phyloP scores from a whole-genome alignment of 331 rosid genomes.

The Spiraea crenata region DNA sequence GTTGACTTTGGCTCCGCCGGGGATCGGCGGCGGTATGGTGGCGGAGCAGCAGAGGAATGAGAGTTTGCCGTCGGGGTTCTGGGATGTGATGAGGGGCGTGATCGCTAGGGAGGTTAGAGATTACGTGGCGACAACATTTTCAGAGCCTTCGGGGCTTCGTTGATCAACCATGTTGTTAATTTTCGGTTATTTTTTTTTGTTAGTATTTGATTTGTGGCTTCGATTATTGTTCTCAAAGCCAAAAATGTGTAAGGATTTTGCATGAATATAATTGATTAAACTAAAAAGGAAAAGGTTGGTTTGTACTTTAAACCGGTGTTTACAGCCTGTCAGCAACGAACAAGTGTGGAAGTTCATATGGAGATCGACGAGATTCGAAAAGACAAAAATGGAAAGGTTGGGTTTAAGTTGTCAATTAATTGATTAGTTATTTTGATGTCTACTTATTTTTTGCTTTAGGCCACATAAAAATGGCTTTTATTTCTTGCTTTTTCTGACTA shows the following conservation, averaged over 20 bases:
- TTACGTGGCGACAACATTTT: slow-evolving; percentile 59
- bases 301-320: slow-evolving; percentile 1
- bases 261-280: not conserved
- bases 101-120: slow-evolving; percentile 90
- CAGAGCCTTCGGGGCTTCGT: slow-evolving; percentile 49
- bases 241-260: not conserved
- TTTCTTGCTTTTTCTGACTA: not conserved
- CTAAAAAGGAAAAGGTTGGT: not conserved
- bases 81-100: slow-evolving; percentile 83
- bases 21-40: slow-evolving; percentile 25
- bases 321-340: slow-evolving; percentile 24
- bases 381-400: not conserved
- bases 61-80: slow-evolving; percentile 60
- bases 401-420: not conserved
- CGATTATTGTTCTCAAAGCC: not conserved
- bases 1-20: slow-evolving; percentile 85
- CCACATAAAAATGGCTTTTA: not conserved
- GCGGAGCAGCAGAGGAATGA: slow-evolving; percentile 27
- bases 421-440: not conserved
- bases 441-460: not conserved
- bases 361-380: not conserved
- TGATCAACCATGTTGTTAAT: not conserved
- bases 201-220: not conserved
- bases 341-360: not conserved
- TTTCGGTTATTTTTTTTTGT: slow-evolving; percentile 5